Evolutionary conservation across 23 red algal species (phyloP).

Genomic region (Cyanidiococcus yangmingshanensis): DNA sequence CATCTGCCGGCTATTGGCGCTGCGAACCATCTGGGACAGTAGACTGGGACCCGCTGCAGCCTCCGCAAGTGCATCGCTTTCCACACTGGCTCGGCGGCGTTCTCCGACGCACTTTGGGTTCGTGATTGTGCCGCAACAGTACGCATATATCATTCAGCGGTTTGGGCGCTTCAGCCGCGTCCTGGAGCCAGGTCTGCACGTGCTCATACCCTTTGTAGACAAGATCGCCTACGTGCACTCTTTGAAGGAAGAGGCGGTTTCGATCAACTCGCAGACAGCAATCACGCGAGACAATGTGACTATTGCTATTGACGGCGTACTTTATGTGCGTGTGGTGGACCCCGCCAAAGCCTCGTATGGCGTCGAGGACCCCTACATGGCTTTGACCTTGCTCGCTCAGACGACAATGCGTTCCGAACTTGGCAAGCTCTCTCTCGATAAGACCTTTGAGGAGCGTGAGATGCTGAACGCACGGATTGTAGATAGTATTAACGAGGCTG

Average conservation of each 20-base stretch:
- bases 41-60: neutral
- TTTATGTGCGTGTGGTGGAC: constrained; percentile 70
- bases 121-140: constrained; percentile 67
- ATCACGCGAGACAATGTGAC: constrained; percentile 79
- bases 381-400: constrained; percentile 52
- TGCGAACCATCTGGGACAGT: neutral
- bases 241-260: constrained; percentile 66
- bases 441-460: constrained; percentile 63
- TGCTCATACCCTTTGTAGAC: constrained; percentile 74
- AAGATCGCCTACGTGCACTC: constrained; percentile 56
- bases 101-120: constrained; percentile 25
- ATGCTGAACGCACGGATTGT: constrained; percentile 49
- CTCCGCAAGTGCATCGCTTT: neutral
- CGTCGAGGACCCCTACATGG: constrained; percentile 66
- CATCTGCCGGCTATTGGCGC: neutral
- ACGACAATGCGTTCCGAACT: constrained; percentile 71
- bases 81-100: neutral
- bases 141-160: constrained; percentile 66
- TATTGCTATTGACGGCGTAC: constrained; percentile 50
- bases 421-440: constrained; percentile 64
- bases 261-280: constrained; percentile 59
- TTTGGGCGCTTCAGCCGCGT: constrained; percentile 51
- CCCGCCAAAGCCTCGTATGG: constrained; percentile 63
- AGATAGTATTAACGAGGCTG: constrained; percentile 58
- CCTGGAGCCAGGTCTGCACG: constrained; percentile 58